Percentiles rank a stretch among this genome's conserved stretches.
These are phyloP conservation scores for Dimargaris cristalligena DNA, from an alignment of 192 early-diverging fungal species.

Conservation along the genomic window DNA sequence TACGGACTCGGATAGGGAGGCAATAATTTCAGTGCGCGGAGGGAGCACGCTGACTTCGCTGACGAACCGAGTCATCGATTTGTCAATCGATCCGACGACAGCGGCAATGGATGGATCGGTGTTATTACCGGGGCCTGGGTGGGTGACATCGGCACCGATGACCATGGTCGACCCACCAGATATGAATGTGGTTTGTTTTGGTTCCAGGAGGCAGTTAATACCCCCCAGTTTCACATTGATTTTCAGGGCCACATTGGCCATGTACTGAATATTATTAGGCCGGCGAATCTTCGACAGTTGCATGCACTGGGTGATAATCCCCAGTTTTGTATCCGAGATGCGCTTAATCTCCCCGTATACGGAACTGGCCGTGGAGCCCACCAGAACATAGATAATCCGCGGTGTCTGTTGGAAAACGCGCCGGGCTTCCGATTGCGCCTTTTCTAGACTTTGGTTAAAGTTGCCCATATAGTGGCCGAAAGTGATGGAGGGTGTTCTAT, in stretches of 20 bases:
- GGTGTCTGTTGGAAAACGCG: slow-evolving; percentile 37
- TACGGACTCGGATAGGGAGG: slow-evolving; percentile 42
- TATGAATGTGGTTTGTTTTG: slow-evolving; percentile 49
- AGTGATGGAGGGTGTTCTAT: slow-evolving; percentile 26
- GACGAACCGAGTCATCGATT: slow-evolving; percentile 40
- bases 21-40: slow-evolving; percentile 53
- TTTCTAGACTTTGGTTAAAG: slow-evolving; percentile 46
- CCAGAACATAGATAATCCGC: slow-evolving; percentile 69
- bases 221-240: slow-evolving; percentile 89
- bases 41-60: slow-evolving; percentile 50
- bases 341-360: slow-evolving; percentile 82
- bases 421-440: slow-evolving; percentile 50
- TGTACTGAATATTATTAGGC: slow-evolving; percentile 75
- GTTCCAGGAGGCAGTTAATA: slow-evolving; percentile 58
- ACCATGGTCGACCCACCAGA: slow-evolving; percentile 57
- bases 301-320: slow-evolving; percentile 81
- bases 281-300: slow-evolving; percentile 55
- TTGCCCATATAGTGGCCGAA: slow-evolving; percentile 26
- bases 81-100: slow-evolving; percentile 49
- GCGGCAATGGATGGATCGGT: slow-evolving; percentile 59
- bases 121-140: slow-evolving; percentile 51
- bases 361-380: slow-evolving; percentile 62
- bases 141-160: slow-evolving; percentile 83
- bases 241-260: slow-evolving; percentile 88
- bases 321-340: slow-evolving; percentile 73